These are phyloP conservation scores for Coemansia javaensis DNA, from an alignment of 192 early-diverging fungal species.

Conservation along the genomic window DNA sequence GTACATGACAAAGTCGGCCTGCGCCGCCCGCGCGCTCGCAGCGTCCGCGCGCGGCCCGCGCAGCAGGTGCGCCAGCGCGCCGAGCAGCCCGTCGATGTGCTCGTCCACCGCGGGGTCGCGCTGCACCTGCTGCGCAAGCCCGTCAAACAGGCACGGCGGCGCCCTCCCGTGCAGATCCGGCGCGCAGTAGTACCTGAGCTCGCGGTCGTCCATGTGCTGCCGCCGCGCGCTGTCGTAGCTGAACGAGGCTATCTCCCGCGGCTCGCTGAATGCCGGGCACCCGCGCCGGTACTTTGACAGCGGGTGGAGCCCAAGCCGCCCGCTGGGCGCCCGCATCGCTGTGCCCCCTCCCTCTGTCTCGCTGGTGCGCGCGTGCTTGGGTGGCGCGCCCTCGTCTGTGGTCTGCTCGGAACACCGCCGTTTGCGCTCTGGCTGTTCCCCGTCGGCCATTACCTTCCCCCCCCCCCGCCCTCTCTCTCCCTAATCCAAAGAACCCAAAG, in stretches of 20 bases:
- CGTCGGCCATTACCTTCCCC: too few species aligned
- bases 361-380: too few species aligned
- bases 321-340: conserved; percentile 1
- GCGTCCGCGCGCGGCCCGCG: conserved; percentile 16
- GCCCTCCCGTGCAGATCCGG: conserved; percentile 13
- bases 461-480: too few species aligned
- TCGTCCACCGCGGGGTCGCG: conserved; percentile 61
- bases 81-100: conserved; percentile 77
- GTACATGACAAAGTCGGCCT: conserved; percentile 59
- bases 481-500: too few species aligned
- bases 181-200: conserved; percentile 35
- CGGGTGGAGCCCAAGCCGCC: conserved; percentile 20
- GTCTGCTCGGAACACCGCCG: too few species aligned
- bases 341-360: too few species aligned
- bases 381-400: too few species aligned
- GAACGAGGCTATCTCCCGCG: conserved; percentile 61
- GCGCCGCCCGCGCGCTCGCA: conserved; percentile 14
- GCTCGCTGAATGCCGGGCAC: conserved; percentile 54
- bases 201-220: conserved; percentile 54
- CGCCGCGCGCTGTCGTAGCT: conserved; percentile 58
- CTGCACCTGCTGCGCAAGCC: conserved; percentile 64
- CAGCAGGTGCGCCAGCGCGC: conserved; percentile 49
- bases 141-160: conserved; percentile 55
- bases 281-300: conserved; percentile 35
- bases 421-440: too few species aligned